Evolutionary conservation across 805 yeast genomes (phyloP).

Genomic region (Schwanniomyces occidentalis): DNA sequence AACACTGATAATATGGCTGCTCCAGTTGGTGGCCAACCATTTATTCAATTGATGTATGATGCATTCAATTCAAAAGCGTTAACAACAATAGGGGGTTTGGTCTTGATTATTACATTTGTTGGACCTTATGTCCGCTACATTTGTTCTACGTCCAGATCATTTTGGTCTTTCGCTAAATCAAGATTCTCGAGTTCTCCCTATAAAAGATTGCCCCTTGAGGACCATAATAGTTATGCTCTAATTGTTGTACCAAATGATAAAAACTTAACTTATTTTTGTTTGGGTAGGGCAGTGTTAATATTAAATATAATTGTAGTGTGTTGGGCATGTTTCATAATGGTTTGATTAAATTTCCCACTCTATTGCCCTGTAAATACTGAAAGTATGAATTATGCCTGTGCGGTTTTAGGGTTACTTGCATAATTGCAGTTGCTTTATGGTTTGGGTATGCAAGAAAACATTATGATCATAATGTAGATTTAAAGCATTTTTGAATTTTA

Average conservation of each 20-base stretch:
- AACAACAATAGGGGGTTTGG: conserved; percentile 23
- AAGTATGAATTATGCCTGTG: conserved; percentile 23
- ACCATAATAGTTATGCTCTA: not conserved
- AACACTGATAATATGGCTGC: conserved; percentile 12
- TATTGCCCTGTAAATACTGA: conserved; percentile 16
- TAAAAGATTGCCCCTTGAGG: conserved; percentile 8
- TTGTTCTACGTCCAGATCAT: conserved; percentile 32
- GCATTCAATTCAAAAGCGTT: conserved; percentile 23
- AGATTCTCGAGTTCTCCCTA: conserved; percentile 12
- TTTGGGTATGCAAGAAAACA: conserved; percentile 13
- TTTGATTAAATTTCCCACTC: conserved; percentile 17
- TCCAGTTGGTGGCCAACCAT: conserved; percentile 24
- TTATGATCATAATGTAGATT: conserved; percentile 15
- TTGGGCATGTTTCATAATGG: conserved; percentile 20
- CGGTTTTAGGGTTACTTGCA: conserved; percentile 17
- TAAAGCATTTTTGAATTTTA: no score
- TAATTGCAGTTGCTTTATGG: conserved; percentile 20
- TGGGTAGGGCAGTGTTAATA: conserved; percentile 17
- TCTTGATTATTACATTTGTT: conserved; percentile 16
- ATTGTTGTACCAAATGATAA: conserved; percentile 2
- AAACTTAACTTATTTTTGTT: conserved; percentile 12
- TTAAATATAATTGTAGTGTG: conserved; percentile 16
- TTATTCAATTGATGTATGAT: conserved; percentile 23
- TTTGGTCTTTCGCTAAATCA: conserved; percentile 35
- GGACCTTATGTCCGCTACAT: conserved; percentile 18